Percentiles rank a stretch among this genome's conserved stretches.
phyloP scores from a whole-genome alignment of 208 protist species.

The Trichomonas gallinae region DNA sequence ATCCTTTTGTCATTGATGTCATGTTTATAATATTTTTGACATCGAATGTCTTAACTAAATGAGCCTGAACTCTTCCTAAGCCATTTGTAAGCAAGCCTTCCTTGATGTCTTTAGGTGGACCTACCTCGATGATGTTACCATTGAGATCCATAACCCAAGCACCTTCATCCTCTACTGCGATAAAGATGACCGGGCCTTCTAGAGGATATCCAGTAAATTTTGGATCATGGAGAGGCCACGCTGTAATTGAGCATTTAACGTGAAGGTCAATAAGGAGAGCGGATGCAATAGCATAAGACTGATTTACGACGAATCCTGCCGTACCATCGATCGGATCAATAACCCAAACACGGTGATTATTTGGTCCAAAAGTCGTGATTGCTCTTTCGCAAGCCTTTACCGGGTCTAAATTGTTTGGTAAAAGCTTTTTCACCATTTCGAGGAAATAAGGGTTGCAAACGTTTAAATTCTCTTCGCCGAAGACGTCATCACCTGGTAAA shows the following conservation, averaged over 20 bases:
- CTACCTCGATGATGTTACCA: not conserved
- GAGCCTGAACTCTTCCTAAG: not conserved
- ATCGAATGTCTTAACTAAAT: not conserved
- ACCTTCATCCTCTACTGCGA: not conserved
- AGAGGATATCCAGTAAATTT: not conserved
- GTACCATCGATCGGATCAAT: conserved; percentile 17
- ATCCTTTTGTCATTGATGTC: not conserved
- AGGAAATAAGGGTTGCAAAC: not conserved
- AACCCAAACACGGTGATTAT: not conserved
- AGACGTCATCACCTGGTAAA: not conserved
- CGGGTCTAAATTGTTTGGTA: not conserved
- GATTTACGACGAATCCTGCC: not conserved
- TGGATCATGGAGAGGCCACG: not conserved
- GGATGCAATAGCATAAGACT: not conserved
- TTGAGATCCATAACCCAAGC: not conserved
- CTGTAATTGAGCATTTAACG: not conserved
- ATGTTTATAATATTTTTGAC: not conserved
- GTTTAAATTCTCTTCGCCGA: not conserved
- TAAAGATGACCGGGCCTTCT: not conserved
- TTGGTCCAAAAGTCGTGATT: not conserved
- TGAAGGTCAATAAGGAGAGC: not conserved
- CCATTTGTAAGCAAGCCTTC: not conserved
- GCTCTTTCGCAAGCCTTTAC: not conserved
- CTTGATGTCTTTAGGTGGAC: not conserved
- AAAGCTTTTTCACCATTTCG: not conserved